A percentile compares a stretch with the other conserved stretches of the same genome.
Evolutionary conservation across 2,329 filamentous ascomycete species (phyloP).

Genomic region (Scedosporium boydii): DNA sequence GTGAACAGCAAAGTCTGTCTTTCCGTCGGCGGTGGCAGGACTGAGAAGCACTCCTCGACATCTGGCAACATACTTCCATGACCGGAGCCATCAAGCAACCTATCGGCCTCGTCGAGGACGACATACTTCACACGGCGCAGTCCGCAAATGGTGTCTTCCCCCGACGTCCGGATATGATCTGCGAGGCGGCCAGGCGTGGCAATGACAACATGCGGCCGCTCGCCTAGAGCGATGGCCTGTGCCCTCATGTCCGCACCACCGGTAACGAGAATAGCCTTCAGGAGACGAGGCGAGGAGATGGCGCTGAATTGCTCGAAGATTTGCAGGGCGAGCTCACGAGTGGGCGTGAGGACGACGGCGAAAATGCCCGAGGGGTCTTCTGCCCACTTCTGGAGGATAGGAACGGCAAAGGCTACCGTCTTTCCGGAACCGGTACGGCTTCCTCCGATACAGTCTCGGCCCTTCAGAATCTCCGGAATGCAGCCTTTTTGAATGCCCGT

Average conservation of each 20-base stretch:
- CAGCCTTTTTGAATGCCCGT: slow-evolving; percentile 89
- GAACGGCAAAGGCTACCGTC: slow-evolving; percentile 90
- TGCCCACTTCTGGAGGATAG: slow-evolving; percentile 88
- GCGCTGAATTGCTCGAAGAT: slow-evolving; percentile 96
- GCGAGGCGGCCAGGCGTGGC: slow-evolving; percentile 88
- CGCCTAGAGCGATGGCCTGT: slow-evolving; percentile 75
- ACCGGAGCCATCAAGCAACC: slow-evolving; percentile 64
- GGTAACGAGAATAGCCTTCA: slow-evolving; percentile 84
- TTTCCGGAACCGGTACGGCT: slow-evolving; percentile 95
- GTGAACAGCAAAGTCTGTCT: slow-evolving; percentile 96
- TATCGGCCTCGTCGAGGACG: slow-evolving; percentile 92
- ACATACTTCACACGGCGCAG: slow-evolving; percentile 72
- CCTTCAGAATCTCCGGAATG: slow-evolving; percentile 86
- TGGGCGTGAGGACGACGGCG: slow-evolving; percentile 80
- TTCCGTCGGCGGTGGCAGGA: slow-evolving; percentile 65
- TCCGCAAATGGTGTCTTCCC: slow-evolving; percentile 80
- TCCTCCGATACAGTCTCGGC: slow-evolving; percentile 88
- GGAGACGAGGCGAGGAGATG: slow-evolving; percentile 75
- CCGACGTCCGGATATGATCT: slow-evolving; percentile 86
- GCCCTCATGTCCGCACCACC: slow-evolving; percentile 87
- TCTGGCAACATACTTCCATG: slow-evolving; percentile 89
- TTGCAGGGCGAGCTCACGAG: slow-evolving; percentile 83
- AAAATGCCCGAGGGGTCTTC: slow-evolving; percentile 89
- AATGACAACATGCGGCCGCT: slow-evolving; percentile 83
- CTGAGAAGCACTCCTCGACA: slow-evolving; percentile 76